Evolutionary conservation across 2,329 filamentous ascomycete genomes (phyloP).

Genomic region (Diaporthe vaccinii): DNA sequence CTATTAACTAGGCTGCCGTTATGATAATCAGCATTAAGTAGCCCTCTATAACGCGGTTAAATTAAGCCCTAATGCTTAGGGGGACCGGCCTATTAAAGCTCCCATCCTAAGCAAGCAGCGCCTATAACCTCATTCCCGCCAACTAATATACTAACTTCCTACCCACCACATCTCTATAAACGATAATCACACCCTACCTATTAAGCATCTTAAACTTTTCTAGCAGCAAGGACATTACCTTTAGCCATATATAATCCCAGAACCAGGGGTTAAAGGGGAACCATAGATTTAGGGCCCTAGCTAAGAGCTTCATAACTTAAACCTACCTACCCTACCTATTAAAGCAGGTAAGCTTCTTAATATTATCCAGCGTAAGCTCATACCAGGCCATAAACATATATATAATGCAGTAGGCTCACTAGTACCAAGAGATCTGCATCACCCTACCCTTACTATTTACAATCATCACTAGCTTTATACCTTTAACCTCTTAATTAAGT

Average conservation of each 20-base stretch:
- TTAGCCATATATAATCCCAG: neutral
- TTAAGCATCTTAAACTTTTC: neutral
- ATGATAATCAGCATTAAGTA: neutral
- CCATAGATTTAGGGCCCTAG: neutral
- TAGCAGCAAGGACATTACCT: neutral
- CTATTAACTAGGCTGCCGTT: neutral
- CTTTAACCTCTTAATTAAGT: neutral
- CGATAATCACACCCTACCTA: neutral
- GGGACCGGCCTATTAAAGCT: neutral
- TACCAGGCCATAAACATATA: neutral
- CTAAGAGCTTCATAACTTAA: neutral
- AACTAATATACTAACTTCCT: neutral
- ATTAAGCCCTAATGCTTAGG: neutral
- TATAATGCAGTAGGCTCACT: neutral
- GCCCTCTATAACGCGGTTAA: neutral
- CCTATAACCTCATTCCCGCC: neutral
- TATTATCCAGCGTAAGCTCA: neutral
- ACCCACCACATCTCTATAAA: neutral
- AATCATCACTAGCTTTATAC: neutral
- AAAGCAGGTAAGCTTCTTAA: neutral
- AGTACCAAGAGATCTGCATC: neutral
- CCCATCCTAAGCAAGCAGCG: neutral
- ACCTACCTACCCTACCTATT: neutral
- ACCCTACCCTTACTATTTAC: neutral
- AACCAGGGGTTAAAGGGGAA: neutral